Evolutionary conservation across 2,329 filamentous ascomycete species (phyloP), one percentile per base, ranked within the genome.

Genomic region (Apiospora koreana): DNA sequence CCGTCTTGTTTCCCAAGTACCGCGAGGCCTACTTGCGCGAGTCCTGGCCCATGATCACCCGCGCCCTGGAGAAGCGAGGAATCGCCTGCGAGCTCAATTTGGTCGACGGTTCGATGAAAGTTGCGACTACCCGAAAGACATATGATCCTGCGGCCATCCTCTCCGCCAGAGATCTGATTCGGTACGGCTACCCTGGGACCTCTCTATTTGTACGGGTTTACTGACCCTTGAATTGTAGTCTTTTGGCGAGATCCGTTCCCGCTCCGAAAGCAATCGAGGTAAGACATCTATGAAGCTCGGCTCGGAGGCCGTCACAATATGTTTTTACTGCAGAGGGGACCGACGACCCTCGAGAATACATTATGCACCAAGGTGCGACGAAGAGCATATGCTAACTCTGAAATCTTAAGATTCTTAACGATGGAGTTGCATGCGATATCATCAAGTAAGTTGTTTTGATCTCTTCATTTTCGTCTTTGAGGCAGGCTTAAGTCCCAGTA

Each of bases 71-170:
- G 77, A 97, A 96, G 82, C 86, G 88, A 70, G 94, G 95, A 74
- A 94, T 99, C 65, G 94, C 93, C 58, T 98, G 95, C 79, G 95
- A 93, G 10, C 89, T 99, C 35, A 95, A 99, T 84, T 86, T 99
- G 80, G 93, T 98, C 5, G 95, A 98, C 81, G 96, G 96, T 79
- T 94, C 91, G 80, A 98, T 98, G 95, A 95, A 93, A 0, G 95
- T 98, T 74, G 97, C 95, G 83, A 98, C 96, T 31, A 98, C 95
- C 6, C 88, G 93, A 75, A 95, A 95, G 81, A 94, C 92, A 64
- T 93, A 86, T 80, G 96, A 99, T 79, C 96, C 96, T 9, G 94
- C 95, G 7, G 89, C 95, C 5, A 97, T 99, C 70, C 87, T 99
- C 69, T 97, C 98, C 75, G 95, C 95, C 21, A 90, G 96, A 74